These are phyloP conservation scores for Exophiala viscosa DNA, from an alignment of 2,329 filamentous ascomycete species.

Conservation along the genomic window DNA sequence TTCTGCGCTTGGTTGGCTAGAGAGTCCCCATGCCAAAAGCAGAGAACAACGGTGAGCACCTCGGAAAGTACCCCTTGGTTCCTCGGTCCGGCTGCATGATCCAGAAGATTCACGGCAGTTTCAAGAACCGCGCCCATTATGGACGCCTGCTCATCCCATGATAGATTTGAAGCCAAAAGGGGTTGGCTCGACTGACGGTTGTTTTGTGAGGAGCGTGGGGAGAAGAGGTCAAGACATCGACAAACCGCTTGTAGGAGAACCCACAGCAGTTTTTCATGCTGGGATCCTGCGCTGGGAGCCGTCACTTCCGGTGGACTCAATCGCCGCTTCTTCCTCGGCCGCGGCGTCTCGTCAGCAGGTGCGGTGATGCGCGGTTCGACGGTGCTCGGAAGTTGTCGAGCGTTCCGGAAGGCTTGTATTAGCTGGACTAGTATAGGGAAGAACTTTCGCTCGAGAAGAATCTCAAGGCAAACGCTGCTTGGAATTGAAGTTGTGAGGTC, in stretches of 20 bases:
- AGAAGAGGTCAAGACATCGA: conserved; percentile 11
- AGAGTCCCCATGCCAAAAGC: conserved; percentile 10
- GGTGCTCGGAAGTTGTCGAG: neutral
- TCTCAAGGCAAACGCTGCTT: conserved; percentile 15
- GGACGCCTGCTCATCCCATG: conserved; percentile 7
- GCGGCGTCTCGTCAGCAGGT: neutral
- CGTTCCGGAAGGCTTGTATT: neutral
- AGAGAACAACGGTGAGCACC: conserved; percentile 4
- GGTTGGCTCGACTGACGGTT: neutral
- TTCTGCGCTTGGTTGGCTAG: neutral
- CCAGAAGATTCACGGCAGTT: neutral
- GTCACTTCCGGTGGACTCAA: neutral
- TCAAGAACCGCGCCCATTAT: conserved; percentile 15
- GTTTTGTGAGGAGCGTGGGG: neutral
- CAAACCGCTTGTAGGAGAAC: conserved; percentile 16
- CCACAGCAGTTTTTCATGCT: conserved; percentile 5
- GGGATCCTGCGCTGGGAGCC: neutral
- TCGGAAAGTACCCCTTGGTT: neutral
- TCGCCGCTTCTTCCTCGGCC: conserved; percentile 22
- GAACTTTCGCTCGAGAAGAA: conserved; percentile 26
- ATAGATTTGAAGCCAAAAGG: conserved; percentile 4
- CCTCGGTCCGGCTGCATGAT: neutral
- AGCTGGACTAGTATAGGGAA: conserved; percentile 7
- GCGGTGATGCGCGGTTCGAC: neutral
- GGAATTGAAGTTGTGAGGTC: conserved; percentile 19